Percentiles rank a stretch among this genome's conserved stretches.
These are phyloP conservation scores for Pulicaria dysenterica DNA, from an alignment of 129 eudicot species.

Conservation along the genomic window DNA sequence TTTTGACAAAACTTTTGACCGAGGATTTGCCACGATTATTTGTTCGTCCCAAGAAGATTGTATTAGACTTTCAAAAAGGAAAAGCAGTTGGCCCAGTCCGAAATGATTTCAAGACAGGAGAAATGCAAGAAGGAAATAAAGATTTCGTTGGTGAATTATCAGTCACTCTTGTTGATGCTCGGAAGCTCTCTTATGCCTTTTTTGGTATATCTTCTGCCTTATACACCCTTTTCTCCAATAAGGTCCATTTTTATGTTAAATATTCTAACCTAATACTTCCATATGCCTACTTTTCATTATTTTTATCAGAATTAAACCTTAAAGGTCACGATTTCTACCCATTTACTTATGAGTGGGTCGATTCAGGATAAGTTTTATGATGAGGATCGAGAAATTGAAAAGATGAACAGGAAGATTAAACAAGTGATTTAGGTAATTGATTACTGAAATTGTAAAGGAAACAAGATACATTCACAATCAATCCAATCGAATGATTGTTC, in stretches of 20 bases:
- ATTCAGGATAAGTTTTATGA: too few relatives aligned
- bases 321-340: too few relatives aligned
- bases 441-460: too few relatives aligned
- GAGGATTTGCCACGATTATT: conserved; percentile 93
- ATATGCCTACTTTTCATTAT: neutral
- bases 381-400: too few relatives aligned
- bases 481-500: too few relatives aligned
- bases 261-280: neutral
- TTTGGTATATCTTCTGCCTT: conserved; percentile 48
- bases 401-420: too few relatives aligned
- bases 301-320: neutral
- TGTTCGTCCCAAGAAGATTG: conserved; percentile 97
- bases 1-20: conserved; percentile 90
- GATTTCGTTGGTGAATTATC: conserved; percentile 93
- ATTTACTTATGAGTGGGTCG: too few relatives aligned
- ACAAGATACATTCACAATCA: too few relatives aligned
- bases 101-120: conserved; percentile 69
- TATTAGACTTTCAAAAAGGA: conserved; percentile 87
- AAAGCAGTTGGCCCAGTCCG: conserved; percentile 82
- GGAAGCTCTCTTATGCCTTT: conserved; percentile 73
- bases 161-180: conserved; percentile 95
- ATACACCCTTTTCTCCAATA: neutral
- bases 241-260: neutral
- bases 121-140: conserved; percentile 80
- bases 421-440: too few relatives aligned